Base-by-base conservation (phyloP, 371 early-diverging fungal genomes). In the Apophysomyces elegans region DNA sequence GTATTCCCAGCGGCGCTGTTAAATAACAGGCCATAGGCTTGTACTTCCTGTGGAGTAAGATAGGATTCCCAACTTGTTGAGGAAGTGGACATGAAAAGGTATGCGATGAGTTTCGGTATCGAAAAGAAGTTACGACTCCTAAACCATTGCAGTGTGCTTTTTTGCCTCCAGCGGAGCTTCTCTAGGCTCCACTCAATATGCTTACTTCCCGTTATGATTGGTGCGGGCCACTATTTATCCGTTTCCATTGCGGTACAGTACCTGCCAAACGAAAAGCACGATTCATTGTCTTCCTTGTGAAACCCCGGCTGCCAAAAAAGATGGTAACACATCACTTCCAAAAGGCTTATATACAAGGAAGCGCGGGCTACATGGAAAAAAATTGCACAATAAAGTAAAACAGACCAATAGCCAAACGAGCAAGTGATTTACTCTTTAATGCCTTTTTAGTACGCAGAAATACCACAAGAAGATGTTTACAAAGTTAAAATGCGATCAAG, bases 21-120 rank as follows among this genome's bases (percentile, higher is more conserved):
- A 66, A 93, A 94, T 16, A 91, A 73, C 45, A 92, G 79, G 5
- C 78, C 76, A 78, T 89, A 95, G 4, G 82, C 81, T 41, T 78
- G 70, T 58, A 76, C 72, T 75, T 96, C 97, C 56, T 88, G 88
- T 35, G 85, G 67, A 13, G 91, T 81, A n/a, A 92, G 72, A 45
- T 67, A 65, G 11, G 74, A 73, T 58, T 80, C 78, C 83, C 83
- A 82, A 21, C 21, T 50, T 7, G 54, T 21, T 50, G 54, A 64
- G 65, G 62, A 16, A n/a, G 44, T 32, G 16, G 61, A 5, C 32
- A 32, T 61, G 32, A 46, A 46, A 9, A 26, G 44, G 39, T 61
- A 45, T 43, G 39, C 13, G 32, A 60, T 12, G 21, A 16, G 41
- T 14, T 41, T 18, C 43, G n/a, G 44, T 41, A 16, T 16, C 7